phyloP scores from a whole-genome alignment of 108 stramenopile species.

The Stephanodiscus minutulus region DNA sequence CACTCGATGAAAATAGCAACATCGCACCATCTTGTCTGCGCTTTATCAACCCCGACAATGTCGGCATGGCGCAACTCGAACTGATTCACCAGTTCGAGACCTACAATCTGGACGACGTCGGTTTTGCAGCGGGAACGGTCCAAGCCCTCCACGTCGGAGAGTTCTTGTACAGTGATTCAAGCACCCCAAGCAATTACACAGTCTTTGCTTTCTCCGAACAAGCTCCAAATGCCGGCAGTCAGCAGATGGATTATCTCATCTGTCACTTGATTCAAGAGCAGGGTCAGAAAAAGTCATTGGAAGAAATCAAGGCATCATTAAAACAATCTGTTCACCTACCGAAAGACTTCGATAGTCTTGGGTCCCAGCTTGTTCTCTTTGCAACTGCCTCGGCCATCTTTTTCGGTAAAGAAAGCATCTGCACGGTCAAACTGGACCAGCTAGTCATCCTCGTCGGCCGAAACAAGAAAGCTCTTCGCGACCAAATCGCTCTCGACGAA shows the following conservation, averaged over 20 bases:
- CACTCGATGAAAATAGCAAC: neutral
- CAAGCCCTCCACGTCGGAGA: slow-evolving; percentile 3
- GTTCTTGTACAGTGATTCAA: neutral
- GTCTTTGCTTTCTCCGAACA: slow-evolving; percentile 20
- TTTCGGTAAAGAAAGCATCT: neutral
- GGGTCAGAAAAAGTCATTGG: neutral
- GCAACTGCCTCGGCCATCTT: neutral
- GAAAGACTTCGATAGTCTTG: too few relatives aligned
- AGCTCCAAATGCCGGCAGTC: neutral
- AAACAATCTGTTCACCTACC: neutral
- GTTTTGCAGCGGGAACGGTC: slow-evolving; percentile 3
- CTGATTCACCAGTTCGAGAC: slow-evolving; percentile 2
- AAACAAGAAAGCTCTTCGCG: neutral
- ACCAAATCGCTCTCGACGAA: slow-evolving; percentile 2
- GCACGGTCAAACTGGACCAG: neutral
- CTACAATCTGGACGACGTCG: neutral
- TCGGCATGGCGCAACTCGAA: slow-evolving; percentile 3
- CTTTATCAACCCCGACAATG: slow-evolving; percentile 5
- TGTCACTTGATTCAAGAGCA: neutral
- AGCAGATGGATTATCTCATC: neutral
- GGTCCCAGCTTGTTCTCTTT: neutral
- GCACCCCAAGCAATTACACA: slow-evolving; percentile 28
- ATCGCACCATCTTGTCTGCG: neutral
- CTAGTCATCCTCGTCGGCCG: neutral
- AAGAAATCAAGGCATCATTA: neutral